Conservation (phyloP, 2,329 filamentous ascomycete genomes). For the Pyrenophora tritici-repentis region DNA sequence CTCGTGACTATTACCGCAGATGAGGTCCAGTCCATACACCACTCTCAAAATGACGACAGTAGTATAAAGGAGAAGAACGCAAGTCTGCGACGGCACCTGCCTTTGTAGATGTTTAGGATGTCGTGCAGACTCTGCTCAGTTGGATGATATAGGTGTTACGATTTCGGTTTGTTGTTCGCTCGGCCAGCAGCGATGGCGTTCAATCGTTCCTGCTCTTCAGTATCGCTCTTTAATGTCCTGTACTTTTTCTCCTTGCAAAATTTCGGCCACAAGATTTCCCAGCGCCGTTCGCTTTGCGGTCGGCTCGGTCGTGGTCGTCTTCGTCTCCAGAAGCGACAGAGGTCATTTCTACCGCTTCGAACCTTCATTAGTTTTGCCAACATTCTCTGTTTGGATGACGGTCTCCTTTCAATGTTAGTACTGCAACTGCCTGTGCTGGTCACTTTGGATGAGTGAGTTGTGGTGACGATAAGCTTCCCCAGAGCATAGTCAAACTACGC, state of each 20-base stretch:
- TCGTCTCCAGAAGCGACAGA: neutral
- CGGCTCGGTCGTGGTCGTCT: neutral
- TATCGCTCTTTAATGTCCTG: neutral
- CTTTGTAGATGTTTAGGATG: constrained; percentile 28
- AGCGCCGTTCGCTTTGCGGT: neutral
- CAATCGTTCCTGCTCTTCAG: neutral
- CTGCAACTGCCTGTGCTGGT: no score
- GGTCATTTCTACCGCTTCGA: neutral
- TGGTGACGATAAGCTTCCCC: constrained; percentile 13
- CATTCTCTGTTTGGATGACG: no score
- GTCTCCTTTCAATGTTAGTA: no score
- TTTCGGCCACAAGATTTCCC: neutral
- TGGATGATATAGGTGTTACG: constrained; percentile 13
- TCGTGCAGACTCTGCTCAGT: neutral
- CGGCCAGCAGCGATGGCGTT: constrained; percentile 3
- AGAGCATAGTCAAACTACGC: constrained; percentile 6
- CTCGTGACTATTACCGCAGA: constrained; percentile 27
- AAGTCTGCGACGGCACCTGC: constrained; percentile 3
- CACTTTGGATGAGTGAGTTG: neutral
- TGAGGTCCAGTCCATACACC: neutral
- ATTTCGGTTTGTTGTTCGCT: constrained; percentile 8
- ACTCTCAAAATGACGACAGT: neutral
- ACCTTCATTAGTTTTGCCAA: no score
- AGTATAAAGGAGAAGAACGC: neutral
- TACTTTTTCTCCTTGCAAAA: neutral